A percentile compares a stretch with the other conserved stretches of the same genome.
Conservation (phyloP, 1,284 basidiomycete genomes). For the Vanrija pseudolonga region DNA sequence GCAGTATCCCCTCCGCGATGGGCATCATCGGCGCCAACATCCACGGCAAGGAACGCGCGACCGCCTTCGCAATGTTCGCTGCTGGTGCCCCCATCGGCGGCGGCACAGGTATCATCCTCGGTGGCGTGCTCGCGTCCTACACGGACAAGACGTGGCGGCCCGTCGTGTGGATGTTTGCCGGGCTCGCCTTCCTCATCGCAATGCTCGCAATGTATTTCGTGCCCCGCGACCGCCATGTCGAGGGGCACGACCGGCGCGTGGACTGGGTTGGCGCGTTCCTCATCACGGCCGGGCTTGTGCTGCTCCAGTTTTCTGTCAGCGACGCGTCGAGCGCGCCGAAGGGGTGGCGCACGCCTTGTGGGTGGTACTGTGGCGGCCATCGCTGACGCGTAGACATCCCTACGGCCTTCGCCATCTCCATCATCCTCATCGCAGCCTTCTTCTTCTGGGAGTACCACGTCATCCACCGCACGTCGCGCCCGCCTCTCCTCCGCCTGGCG, state of each 20-base stretch:
- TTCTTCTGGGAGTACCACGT: conserved; percentile 64
- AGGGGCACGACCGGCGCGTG: conserved; percentile 19
- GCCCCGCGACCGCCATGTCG: conserved; percentile 3
- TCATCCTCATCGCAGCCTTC: conserved; percentile 60
- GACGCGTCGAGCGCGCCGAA: conserved; percentile 63
- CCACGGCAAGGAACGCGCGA: conserved; percentile 21
- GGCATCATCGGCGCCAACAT: conserved; percentile 21
- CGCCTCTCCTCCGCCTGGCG: conserved; percentile 62
- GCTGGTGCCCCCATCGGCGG: conserved; percentile 18
- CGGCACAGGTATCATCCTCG: conserved; percentile 10
- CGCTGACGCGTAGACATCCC: conserved; percentile 31
- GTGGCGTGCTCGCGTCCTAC: conserved; percentile 15
- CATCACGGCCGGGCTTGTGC: conserved; percentile 16
- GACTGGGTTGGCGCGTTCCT: conserved; percentile 17
- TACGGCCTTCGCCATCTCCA: conserved; percentile 59
- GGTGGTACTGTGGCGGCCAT: conserved; percentile 28
- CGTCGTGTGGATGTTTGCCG: conserved; percentile 14
- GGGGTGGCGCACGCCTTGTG: conserved; percentile 66
- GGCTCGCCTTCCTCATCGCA: conserved; percentile 1
- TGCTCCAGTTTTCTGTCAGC: conserved; percentile 71
- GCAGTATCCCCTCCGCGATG: conserved; percentile 14
- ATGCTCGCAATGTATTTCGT: conserved; percentile 1
- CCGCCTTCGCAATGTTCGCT: conserved; percentile 15
- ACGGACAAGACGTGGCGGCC: conserved; percentile 12
- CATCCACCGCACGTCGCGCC: conserved; percentile 41